Evolutionary conservation across 2,329 filamentous ascomycete genomes (phyloP).

Genomic region (Thermoascus crustaceus): DNA sequence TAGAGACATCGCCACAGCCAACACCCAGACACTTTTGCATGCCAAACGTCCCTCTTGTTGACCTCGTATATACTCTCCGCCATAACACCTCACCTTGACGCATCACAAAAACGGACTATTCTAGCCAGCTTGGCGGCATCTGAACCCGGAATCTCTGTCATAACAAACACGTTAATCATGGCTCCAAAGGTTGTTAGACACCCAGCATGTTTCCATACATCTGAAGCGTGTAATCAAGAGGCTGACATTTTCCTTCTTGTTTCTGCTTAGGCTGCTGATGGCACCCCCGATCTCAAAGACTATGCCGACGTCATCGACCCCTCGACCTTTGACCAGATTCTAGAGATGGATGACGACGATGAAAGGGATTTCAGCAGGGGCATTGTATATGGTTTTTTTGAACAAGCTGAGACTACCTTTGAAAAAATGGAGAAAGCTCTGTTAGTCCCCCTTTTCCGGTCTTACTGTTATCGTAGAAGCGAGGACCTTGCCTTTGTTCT

Average conservation of each 20-base stretch:
- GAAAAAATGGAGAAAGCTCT: conserved; percentile 70
- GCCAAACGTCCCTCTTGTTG: too few species aligned
- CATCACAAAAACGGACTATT: too few species aligned
- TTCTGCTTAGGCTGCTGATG: conserved; percentile 20
- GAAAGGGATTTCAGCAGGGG: conserved; percentile 80
- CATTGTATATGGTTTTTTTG: conserved; percentile 87
- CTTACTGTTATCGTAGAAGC: background rate
- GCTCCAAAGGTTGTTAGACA: too few species aligned
- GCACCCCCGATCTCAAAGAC: conserved; percentile 46
- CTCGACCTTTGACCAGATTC: conserved; percentile 81
- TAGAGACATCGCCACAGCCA: background rate
- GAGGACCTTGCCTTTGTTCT: background rate
- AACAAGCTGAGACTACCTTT: conserved; percentile 83
- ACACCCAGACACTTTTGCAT: background rate
- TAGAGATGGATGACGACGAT: conserved; percentile 94
- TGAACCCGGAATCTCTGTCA: too few species aligned
- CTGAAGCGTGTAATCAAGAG: too few species aligned
- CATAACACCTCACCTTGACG: too few species aligned
- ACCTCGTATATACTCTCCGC: too few species aligned
- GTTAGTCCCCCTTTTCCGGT: conserved; percentile 49
- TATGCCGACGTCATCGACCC: conserved; percentile 71
- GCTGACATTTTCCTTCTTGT: background rate
- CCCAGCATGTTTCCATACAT: too few species aligned
- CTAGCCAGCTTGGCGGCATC: too few species aligned
- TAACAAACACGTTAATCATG: too few species aligned